Evolutionary conservation across 306 rosid genomes (phyloP), one percentile per base, ranked within the genome.

Genomic region (Adenanthera pavonina): DNA sequence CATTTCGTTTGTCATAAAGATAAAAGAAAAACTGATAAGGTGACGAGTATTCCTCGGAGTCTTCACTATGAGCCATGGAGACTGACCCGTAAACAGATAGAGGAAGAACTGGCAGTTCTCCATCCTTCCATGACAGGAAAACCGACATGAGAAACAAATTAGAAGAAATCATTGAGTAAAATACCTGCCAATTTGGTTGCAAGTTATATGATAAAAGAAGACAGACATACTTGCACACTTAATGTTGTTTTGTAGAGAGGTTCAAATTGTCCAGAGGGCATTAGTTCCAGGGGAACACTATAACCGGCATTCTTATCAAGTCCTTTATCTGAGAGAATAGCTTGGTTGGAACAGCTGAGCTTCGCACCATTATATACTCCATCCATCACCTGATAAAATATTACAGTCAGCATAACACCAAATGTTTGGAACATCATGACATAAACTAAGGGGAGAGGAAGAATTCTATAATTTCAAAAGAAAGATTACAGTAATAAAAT

Each of bases 1-100:
- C 98, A 78, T 82, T 91, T 88, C 97, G 83, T 81, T 95, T 95
- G 65, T 92, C 97, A 73, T 95, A 95, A 25, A 90, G 97, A 86
- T 95, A 91, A 87, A 95, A 93, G 91, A 93, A 95, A 74, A 95
- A 95, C 82, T 95, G 97, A 80, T 86, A 71, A 36, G 97, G 94
- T 7, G 99, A 93, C 67, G 99, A 95, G 48, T 89, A 93, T 79
- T 95, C 99, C 17, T 95, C 97, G 0, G 97, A 90, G 80, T 33
- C 91, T 86, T 95, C 97, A 65, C 85, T 91, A 84, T 95, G 99
- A 51, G 97, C 99, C 99, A 95, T 95, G 17, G 97, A 97, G 81
- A 95, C 87, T 47, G 97, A 94, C 61, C 97, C 97, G 41, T 91
- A 95, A 35, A 93, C 99, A 54, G 97, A 95, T 59, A 95, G 88